phyloP scores from a whole-genome alignment of 768 basidiomycete genomes.

The Leccinellum albellum region DNA sequence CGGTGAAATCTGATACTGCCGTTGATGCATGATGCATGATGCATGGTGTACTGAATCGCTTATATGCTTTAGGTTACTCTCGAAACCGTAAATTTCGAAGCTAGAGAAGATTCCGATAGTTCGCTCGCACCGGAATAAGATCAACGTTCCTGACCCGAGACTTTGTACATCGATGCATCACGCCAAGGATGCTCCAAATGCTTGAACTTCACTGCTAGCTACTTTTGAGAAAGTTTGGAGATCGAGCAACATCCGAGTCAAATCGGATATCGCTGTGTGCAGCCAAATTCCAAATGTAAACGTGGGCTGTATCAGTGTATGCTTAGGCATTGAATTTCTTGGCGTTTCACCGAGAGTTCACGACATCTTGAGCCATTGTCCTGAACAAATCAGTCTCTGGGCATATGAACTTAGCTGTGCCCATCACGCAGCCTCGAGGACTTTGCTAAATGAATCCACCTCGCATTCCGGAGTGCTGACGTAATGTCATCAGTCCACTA shows the following conservation, averaged over 20 bases:
- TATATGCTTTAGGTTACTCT: background rate
- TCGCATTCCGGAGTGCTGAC: slow-evolving; percentile 14
- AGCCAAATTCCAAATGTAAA: background rate
- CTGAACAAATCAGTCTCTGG: background rate
- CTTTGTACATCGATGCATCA: background rate
- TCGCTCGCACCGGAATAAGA: background rate
- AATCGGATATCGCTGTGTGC: too few species aligned
- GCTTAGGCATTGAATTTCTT: background rate
- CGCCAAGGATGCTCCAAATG: background rate
- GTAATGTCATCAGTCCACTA: slow-evolving; percentile 3
- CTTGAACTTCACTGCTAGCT: background rate
- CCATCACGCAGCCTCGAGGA: background rate
- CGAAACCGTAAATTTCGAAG: background rate
- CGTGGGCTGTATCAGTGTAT: background rate
- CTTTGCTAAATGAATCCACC: background rate
- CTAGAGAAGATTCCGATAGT: background rate
- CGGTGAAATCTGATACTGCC: slow-evolving; percentile 3
- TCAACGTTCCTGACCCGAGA: background rate
- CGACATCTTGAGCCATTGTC: background rate
- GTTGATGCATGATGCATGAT: background rate
- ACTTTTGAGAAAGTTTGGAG: too few species aligned
- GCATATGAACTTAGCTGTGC: background rate
- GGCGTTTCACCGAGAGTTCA: background rate
- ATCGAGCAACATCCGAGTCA: too few species aligned
- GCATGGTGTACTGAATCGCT: background rate